Percentiles rank a stretch among this genome's conserved stretches.
phyloP scores from a whole-genome alignment of 768 basidiomycete genomes.

The Leccinum boreale region DNA sequence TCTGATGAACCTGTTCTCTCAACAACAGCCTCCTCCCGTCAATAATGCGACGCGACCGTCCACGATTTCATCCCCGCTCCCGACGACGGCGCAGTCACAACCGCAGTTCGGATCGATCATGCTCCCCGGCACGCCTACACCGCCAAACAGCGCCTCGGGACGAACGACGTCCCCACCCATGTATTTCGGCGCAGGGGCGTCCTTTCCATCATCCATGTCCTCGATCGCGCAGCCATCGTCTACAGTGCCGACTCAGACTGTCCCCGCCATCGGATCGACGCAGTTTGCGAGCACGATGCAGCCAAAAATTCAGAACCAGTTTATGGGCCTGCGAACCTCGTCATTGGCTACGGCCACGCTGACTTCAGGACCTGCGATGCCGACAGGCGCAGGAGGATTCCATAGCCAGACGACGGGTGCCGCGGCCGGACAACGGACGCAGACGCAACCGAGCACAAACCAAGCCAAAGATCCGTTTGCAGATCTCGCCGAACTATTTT shows the following conservation, averaged over 20 bases:
- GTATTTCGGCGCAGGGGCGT: constrained; percentile 1
- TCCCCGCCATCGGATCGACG: not conserved
- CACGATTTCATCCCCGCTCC: constrained; percentile 15
- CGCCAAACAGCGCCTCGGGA: constrained; percentile 12
- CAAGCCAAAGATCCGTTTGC: constrained; percentile 78
- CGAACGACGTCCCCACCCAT: constrained; percentile 15
- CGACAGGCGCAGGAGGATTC: constrained; percentile 4
- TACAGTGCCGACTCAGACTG: not conserved
- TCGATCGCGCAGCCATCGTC: constrained; percentile 8
- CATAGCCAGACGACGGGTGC: constrained; percentile 1
- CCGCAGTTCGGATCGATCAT: constrained; percentile 39
- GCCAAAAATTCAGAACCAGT: constrained; percentile 16
- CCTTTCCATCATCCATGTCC: constrained; percentile 2
- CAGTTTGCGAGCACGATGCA: constrained; percentile 17
- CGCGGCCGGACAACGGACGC: constrained; percentile 19
- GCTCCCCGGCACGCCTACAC: constrained; percentile 40
- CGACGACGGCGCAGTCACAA: constrained; percentile 14
- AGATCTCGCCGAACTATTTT: constrained; percentile 77
- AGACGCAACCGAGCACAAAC: constrained; percentile 20
- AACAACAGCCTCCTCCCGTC: constrained; percentile 17
- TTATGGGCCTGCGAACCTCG: constrained; percentile 2
- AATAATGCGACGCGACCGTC: constrained; percentile 30
- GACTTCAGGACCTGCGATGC: constrained; percentile 13
- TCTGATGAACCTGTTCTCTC: constrained; percentile 57
- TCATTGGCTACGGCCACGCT: constrained; percentile 10